Conservation (phyloP, 345 rosid species). For the Rhodamnia argentea region DNA sequence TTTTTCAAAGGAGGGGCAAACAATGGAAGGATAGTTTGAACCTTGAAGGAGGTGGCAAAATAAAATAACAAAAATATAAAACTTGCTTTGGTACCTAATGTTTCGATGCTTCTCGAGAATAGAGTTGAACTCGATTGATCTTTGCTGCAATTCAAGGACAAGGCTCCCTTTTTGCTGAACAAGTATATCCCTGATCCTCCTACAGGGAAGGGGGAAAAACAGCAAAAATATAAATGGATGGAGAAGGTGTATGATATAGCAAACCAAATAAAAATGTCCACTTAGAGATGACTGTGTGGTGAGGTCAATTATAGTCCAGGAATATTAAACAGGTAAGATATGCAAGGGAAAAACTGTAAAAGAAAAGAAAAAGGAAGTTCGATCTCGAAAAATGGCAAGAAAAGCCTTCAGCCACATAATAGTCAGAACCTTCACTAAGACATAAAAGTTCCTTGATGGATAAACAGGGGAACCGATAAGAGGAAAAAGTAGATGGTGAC, state of each 20-base stretch:
- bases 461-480: background rate
- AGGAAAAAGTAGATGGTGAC: background rate
- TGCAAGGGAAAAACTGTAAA: background rate
- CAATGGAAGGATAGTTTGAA: background rate
- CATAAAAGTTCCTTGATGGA: background rate
- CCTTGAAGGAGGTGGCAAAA: background rate
- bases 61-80: background rate
- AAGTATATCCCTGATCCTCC: slow-evolving; percentile 70
- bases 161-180: slow-evolving; percentile 74
- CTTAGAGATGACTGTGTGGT: background rate
- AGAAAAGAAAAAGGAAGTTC: background rate
- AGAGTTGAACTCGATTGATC: slow-evolving; percentile 52
- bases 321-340: background rate
- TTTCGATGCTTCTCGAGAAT: background rate
- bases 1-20: background rate
- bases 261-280: background rate
- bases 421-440: background rate
- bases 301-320: background rate
- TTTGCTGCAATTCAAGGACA: slow-evolving; percentile 98
- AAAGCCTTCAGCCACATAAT: background rate
- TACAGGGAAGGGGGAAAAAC: slow-evolving; percentile 12
- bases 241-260: background rate
- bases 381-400: background rate
- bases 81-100: background rate
- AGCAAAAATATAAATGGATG: background rate